Conservation (phyloP, 768 basidiomycete species). For the Pisolithus orientalis region DNA sequence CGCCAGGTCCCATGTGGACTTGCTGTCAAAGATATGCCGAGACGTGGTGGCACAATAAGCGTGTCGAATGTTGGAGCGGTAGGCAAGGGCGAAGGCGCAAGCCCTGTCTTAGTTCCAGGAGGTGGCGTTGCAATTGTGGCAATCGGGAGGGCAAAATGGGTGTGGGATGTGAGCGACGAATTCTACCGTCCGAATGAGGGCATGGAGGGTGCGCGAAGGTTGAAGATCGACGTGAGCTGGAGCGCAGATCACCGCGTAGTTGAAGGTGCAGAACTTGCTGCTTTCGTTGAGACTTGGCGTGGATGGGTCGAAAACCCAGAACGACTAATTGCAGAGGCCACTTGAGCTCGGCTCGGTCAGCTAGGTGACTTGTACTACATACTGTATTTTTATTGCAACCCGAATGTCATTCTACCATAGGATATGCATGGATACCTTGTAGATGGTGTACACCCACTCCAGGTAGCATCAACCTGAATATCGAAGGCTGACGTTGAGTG, state of each 20-base stretch:
- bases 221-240: constrained; percentile 70
- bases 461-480: no score
- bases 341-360: constrained; percentile 28
- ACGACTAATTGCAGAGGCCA: constrained; percentile 51
- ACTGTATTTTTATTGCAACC: not conserved
- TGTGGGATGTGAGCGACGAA: constrained; percentile 57
- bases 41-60: constrained; percentile 70
- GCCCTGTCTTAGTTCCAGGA: constrained; percentile 73
- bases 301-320: constrained; percentile 70
- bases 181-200: constrained; percentile 12
- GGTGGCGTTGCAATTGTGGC: constrained; percentile 85
- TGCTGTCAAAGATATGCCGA: constrained; percentile 63
- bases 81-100: constrained; percentile 64
- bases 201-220: constrained; percentile 39
- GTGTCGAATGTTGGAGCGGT: constrained; percentile 80
- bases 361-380: not conserved
- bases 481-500: no score
- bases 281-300: constrained; percentile 84
- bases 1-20: constrained; percentile 62
- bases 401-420: no score
- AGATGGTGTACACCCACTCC: no score
- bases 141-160: constrained; percentile 72
- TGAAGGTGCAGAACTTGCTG: constrained; percentile 85
- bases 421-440: no score
- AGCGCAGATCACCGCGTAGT: constrained; percentile 83